Conservation (phyloP, 2,329 filamentous ascomycete genomes). For the Cladophialophora yegresii region DNA sequence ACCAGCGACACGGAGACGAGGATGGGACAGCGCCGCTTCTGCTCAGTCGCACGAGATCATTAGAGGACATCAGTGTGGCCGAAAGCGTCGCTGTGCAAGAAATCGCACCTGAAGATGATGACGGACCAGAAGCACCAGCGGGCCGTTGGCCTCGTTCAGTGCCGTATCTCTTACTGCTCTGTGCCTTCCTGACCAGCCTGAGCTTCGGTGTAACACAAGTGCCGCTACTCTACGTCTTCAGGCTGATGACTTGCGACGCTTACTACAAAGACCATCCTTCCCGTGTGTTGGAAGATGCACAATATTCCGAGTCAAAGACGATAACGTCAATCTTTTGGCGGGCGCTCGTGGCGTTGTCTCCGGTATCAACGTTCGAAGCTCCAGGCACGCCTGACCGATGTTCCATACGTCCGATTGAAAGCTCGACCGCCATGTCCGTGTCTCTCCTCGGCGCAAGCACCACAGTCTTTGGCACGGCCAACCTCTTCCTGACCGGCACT, state of each 20-base stretch:
- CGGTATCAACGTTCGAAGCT: neutral
- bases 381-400: slow-evolving; percentile 56
- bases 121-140: neutral
- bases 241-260: slow-evolving; percentile 70
- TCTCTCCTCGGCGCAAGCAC: slow-evolving; percentile 68
- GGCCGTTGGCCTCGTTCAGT: slow-evolving; percentile 25
- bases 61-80: slow-evolving; percentile 24
- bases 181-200: slow-evolving; percentile 61
- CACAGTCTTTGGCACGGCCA: slow-evolving; percentile 66
- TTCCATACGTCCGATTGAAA: slow-evolving; percentile 62
- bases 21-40: slow-evolving; percentile 25
- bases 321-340: slow-evolving; percentile 12
- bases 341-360: slow-evolving; percentile 31
- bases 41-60: slow-evolving; percentile 31
- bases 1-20: slow-evolving; percentile 6
- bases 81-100: slow-evolving; percentile 34
- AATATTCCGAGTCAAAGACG: neutral
- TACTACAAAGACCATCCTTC: slow-evolving; percentile 63
- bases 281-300: neutral
- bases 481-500: slow-evolving; percentile 68
- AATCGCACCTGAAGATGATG: slow-evolving; percentile 9
- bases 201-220: slow-evolving; percentile 56
- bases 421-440: slow-evolving; percentile 63
- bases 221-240: slow-evolving; percentile 64
- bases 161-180: slow-evolving; percentile 47